Conservation (phyloP, 768 basidiomycete species). For the Albatrellus ellisii region DNA sequence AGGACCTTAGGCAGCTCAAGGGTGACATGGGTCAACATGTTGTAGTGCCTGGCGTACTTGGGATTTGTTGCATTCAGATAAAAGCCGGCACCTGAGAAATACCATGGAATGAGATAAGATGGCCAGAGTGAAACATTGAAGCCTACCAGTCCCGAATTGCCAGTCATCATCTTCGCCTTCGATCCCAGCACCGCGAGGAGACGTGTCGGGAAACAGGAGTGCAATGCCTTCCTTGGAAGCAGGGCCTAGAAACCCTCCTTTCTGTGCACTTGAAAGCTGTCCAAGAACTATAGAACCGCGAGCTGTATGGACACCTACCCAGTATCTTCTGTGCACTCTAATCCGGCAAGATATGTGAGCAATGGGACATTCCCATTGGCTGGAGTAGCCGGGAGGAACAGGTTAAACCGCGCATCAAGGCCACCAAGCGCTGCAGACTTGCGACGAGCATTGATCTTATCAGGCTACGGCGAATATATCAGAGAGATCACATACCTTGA, state of each 20-base stretch:
- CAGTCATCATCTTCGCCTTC: constrained; percentile 71
- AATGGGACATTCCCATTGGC: constrained; percentile 41
- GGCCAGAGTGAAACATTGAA: constrained; percentile 1
- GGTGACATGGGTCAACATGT: constrained; percentile 81
- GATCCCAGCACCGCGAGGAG: constrained; percentile 82
- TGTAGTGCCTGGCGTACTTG: constrained; percentile 63
- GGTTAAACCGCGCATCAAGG: constrained; percentile 66
- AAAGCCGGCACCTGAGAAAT: constrained; percentile 64
- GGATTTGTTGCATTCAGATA: constrained; percentile 84
- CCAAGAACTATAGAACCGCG: neutral
- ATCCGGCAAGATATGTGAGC: constrained; percentile 78
- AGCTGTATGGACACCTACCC: constrained; percentile 36
- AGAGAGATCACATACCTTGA: constrained; percentile 37
- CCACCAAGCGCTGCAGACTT: constrained; percentile 65
- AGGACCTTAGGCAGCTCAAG: constrained; percentile 76
- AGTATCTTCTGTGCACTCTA: constrained; percentile 89
- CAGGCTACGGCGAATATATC: constrained; percentile 4
- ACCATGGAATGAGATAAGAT: neutral
- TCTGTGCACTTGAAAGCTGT: constrained; percentile 55
- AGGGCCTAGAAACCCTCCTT: constrained; percentile 82
- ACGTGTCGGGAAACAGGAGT: constrained; percentile 90
- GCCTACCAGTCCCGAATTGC: constrained; percentile 78
- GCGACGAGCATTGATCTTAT: neutral
- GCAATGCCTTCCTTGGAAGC: constrained; percentile 83
- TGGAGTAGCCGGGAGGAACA: constrained; percentile 69